phyloP scores from a whole-genome alignment of 805 yeast genomes.

The Kregervanrija fluxuum region DNA sequence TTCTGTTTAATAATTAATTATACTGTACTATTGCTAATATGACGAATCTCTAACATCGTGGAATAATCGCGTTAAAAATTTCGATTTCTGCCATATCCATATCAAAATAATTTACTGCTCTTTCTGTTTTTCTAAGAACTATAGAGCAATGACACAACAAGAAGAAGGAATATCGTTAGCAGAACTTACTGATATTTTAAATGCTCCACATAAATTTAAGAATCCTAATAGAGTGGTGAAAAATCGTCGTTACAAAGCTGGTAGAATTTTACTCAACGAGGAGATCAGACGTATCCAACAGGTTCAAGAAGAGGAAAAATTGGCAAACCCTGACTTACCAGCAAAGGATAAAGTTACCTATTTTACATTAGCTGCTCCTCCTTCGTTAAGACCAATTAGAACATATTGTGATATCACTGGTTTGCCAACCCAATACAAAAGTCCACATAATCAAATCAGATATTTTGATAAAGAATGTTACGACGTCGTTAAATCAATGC shows the following conservation, averaged over 20 bases:
- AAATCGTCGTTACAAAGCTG: slow-evolving; percentile 61
- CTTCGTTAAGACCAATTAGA: slow-evolving; percentile 72
- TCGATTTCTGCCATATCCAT: no score
- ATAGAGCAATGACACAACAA: no score
- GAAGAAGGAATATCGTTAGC: slow-evolving; percentile 3
- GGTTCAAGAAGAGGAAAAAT: slow-evolving; percentile 25
- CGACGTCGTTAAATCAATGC: slow-evolving; percentile 67
- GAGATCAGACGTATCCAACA: slow-evolving; percentile 61
- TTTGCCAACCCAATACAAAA: slow-evolving; percentile 64
- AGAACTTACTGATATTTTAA: slow-evolving; percentile 31
- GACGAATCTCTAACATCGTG: no score
- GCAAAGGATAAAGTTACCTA: slow-evolving; percentile 50
- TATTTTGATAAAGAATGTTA: slow-evolving; percentile 81
- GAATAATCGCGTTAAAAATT: no score
- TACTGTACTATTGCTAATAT: no score
- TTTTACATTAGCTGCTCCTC: slow-evolving; percentile 74
- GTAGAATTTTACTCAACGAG: slow-evolving; percentile 66
- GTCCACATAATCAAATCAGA: slow-evolving; percentile 67
- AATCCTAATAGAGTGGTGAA: slow-evolving; percentile 43
- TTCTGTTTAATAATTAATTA: no score
- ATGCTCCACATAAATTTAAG: slow-evolving; percentile 51
- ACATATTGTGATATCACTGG: slow-evolving; percentile 95
- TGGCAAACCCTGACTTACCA: slow-evolving; percentile 10
- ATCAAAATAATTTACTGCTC: no score
- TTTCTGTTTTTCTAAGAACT: no score